Evolutionary conservation across 192 early-diverging fungal genomes (phyloP).

Genomic region (Podila verticillata): DNA sequence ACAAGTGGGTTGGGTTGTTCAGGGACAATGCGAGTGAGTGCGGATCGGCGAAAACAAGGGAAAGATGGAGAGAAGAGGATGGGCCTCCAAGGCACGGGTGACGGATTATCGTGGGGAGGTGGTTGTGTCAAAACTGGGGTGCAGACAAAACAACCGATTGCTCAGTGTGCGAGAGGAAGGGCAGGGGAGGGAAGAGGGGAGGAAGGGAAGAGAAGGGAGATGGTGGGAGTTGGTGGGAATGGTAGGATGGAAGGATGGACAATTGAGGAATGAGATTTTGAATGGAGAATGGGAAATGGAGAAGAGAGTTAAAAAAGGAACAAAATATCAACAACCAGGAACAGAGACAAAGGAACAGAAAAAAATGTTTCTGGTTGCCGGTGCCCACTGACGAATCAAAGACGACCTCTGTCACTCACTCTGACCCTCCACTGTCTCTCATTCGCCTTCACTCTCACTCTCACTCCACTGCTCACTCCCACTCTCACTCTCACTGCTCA

Average conservation of each 20-base stretch:
- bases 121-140: neutral
- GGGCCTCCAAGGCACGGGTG: neutral
- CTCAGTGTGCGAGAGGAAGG: conserved; percentile 4
- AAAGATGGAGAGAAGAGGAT: neutral
- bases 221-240: neutral
- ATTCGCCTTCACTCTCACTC: no score
- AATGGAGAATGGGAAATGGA: neutral
- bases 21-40: neutral
- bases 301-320: neutral
- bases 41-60: neutral
- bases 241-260: neutral
- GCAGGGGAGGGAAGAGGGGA: neutral
- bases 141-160: neutral
- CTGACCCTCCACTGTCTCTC: no score
- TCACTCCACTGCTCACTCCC: no score
- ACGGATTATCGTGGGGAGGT: neutral
- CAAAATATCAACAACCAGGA: neutral
- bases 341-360: neutral
- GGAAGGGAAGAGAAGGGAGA: neutral
- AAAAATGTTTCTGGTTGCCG: neutral
- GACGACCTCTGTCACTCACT: no score
- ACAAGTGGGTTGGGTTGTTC: neutral
- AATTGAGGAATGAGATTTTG: neutral
- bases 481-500: no score
- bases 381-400: no score